phyloP scores from a whole-genome alignment of 2,329 filamentous ascomycete species.

The Tolypocladium cylindrosporum region DNA sequence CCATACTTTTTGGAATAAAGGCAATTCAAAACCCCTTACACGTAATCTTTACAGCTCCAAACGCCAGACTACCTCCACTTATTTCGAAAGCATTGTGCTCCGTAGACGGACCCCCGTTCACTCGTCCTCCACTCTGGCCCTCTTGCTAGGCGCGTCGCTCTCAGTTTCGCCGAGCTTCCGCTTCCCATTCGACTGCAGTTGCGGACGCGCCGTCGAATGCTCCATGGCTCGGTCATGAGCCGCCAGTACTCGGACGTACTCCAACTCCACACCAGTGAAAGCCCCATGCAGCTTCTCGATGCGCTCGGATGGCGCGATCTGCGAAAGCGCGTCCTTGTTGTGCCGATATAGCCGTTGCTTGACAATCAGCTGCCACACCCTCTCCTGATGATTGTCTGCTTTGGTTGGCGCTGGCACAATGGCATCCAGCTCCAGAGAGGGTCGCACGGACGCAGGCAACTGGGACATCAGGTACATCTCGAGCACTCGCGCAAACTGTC shows the following conservation, averaged over 20 bases:
- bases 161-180: slow-evolving; percentile 30
- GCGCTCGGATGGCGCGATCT: slow-evolving; percentile 58
- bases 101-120: slow-evolving; percentile 4
- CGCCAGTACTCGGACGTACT: slow-evolving; percentile 58
- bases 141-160: slow-evolving; percentile 29
- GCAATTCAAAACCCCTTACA: not conserved
- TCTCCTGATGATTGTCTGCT: slow-evolving; percentile 51
- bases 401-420: slow-evolving; percentile 35
- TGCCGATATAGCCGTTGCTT: slow-evolving; percentile 70
- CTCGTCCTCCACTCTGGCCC: slow-evolving; percentile 28
- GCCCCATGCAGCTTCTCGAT: slow-evolving; percentile 64
- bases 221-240: slow-evolving; percentile 29
- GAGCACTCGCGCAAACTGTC: slow-evolving; percentile 66
- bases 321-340: slow-evolving; percentile 60
- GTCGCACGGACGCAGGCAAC: slow-evolving; percentile 46
- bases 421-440: slow-evolving; percentile 33
- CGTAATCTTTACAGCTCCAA: not conserved
- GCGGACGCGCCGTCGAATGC: slow-evolving; percentile 10
- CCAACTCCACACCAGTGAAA: slow-evolving; percentile 56
- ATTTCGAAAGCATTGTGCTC: not conserved
- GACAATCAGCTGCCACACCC: slow-evolving; percentile 63
- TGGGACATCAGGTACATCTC: slow-evolving; percentile 65
- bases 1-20: not conserved
- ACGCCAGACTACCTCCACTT: not conserved
- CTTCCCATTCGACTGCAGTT: slow-evolving; percentile 27